phyloP scores from a whole-genome alignment of 495 filamentous ascomycete genomes.

The Penicillium bialowiezense region DNA sequence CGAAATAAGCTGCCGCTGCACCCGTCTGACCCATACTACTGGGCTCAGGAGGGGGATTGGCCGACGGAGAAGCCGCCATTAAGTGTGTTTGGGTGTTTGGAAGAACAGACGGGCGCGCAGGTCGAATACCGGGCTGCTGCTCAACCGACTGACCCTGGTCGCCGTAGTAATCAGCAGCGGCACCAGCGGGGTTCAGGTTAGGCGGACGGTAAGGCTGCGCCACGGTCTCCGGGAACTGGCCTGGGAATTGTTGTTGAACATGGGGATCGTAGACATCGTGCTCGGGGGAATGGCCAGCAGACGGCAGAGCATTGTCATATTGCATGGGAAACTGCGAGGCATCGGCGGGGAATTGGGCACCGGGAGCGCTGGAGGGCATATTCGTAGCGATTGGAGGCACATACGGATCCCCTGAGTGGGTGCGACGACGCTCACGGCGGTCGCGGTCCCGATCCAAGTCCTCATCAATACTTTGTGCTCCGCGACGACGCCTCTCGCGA shows the following conservation, averaged over 20 bases:
- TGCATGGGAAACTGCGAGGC: constrained; percentile 47
- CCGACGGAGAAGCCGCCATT: constrained; percentile 45
- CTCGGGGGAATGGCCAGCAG: constrained; percentile 14
- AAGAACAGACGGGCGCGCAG: constrained; percentile 51
- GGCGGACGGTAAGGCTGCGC: constrained; percentile 51
- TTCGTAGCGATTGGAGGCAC: constrained; percentile 23
- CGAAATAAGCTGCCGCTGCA: constrained; percentile 51
- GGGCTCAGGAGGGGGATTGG: constrained; percentile 50
- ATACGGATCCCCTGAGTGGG: constrained; percentile 34
- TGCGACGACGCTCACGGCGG: constrained; percentile 31
- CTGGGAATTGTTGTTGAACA: constrained; percentile 57
- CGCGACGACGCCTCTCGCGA: constrained; percentile 30
- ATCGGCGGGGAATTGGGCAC: constrained; percentile 28
- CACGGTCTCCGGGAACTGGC: constrained; percentile 47
- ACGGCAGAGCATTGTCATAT: constrained; percentile 25
- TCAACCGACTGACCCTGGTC: constrained; percentile 63
- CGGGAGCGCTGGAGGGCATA: constrained; percentile 23
- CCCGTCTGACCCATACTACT: constrained; percentile 49
- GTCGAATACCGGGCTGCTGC: constrained; percentile 59
- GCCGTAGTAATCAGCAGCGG: constrained; percentile 65
- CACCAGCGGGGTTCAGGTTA: constrained; percentile 52
- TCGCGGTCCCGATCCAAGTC: constrained; percentile 28
- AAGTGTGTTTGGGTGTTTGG: constrained; percentile 49
- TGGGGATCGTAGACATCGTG: constrained; percentile 44
- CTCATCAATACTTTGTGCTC: constrained; percentile 20